Evolutionary conservation across 1,139 yeast species (phyloP), one percentile per base, ranked within the genome.

Genomic region (Yamadazyma atlantica): DNA sequence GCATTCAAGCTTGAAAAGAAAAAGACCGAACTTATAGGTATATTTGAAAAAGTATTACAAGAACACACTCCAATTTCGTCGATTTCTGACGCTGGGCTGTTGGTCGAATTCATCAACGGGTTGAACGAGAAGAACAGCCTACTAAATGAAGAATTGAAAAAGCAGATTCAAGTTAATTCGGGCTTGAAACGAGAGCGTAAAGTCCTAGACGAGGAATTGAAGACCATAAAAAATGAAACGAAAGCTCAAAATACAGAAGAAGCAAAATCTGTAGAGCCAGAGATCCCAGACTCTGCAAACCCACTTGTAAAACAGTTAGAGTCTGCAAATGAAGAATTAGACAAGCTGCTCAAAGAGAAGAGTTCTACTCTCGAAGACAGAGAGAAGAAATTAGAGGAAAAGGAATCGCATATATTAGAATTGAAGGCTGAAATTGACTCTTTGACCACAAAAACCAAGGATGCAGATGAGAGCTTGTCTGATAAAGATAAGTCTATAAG

Each of bases 1-100:
- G 97, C 97, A 0, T 90, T 85, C 63, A 85, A 88, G 55, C 66
- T 74, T 1, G 97, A 89, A 56, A 88, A 86, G 64, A 69, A 75
- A 33, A 85, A 83, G 49, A 66, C 75, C 2, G 83, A 78, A 35
- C 69, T 83, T 38, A 74, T 89, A n/a, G 65, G 57, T 7, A 55
- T 70, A 1, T 85, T 90, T 52, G 96, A 89, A 54, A 79, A 69
- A 43, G 76, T 85, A 10, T 64, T 92, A 44, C 74, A 76, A 37
- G 97, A 92, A 49, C 64, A 79, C 49, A 90, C 97, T 0, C 97
- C 97, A 0, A 74, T 87, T 35, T 73, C 85, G 1, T 75, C 82
- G 27, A 78, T 90, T 21, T 66, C 84, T 1, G 97, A 92, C 47
- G 76, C 83, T 0, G 85, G 78, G 12, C 64, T 77, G 7, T 65